Conservation (phyloP, 179 eudicot species). For the Carnegiea gigantea region DNA sequence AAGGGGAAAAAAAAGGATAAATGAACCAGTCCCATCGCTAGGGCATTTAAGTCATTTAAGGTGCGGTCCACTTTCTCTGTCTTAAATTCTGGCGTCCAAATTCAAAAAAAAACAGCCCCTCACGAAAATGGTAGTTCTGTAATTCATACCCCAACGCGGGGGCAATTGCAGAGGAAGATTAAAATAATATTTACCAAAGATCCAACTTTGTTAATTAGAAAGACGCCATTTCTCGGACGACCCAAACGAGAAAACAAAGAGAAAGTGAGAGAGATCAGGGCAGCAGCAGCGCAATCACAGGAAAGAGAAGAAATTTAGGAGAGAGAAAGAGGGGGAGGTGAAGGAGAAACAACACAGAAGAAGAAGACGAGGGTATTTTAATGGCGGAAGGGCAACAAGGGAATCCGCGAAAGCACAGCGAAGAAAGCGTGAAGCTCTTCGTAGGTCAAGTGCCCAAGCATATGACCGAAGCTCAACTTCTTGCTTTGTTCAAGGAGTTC, state of each 20-base stretch:
- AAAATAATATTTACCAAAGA: slow-evolving; percentile 32
- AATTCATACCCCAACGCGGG: neutral
- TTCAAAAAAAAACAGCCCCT: neutral
- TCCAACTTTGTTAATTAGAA: slow-evolving; percentile 50
- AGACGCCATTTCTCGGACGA: slow-evolving; percentile 46
- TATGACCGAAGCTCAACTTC: slow-evolving; percentile 65
- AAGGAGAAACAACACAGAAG: neutral
- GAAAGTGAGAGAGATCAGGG: slow-evolving; percentile 13
- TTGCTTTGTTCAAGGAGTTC: slow-evolving; percentile 62
- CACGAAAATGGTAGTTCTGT: slow-evolving; percentile 28
- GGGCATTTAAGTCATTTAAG: slow-evolving; percentile 28
- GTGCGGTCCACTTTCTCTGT: slow-evolving; percentile 1
- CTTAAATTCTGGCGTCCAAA: slow-evolving; percentile 20
- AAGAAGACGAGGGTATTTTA: slow-evolving; percentile 20
- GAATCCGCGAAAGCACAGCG: slow-evolving; percentile 26
- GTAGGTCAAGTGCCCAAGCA: slow-evolving; percentile 98
- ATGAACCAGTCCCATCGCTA: neutral
- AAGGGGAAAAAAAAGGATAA: neutral
- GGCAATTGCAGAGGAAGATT: neutral
- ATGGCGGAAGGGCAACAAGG: slow-evolving; percentile 48
- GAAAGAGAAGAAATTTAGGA: slow-evolving; percentile 11
- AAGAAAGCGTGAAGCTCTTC: slow-evolving; percentile 90
- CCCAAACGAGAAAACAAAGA: slow-evolving; percentile 27
- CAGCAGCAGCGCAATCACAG: slow-evolving; percentile 6
- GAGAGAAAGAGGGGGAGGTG: slow-evolving; percentile 5